Conservation (phyloP, 345 rosid genomes). For the Arabis hirsuta region DNA sequence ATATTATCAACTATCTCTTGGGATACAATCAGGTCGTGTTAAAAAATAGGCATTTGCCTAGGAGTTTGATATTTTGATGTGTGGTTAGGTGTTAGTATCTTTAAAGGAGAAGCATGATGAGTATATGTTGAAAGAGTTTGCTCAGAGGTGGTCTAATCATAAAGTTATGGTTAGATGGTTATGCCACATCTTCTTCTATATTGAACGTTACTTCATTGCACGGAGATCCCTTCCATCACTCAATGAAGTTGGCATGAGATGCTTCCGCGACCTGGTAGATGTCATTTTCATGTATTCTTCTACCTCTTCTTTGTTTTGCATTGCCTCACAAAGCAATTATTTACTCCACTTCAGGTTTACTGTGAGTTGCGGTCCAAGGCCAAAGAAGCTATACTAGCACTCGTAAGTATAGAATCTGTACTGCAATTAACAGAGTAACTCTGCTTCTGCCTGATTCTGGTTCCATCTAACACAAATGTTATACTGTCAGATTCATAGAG, state of each 20-base stretch:
- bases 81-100: conserved; percentile 47
- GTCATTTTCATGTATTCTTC: neutral
- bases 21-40: too few relatives aligned
- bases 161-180: conserved; percentile 75
- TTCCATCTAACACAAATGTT: conserved; percentile 2
- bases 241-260: conserved; percentile 59
- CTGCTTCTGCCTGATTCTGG: neutral
- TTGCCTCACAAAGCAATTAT: neutral
- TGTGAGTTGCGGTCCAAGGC: conserved; percentile 48
- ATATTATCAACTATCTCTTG: too few relatives aligned
- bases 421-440: too few relatives aligned
- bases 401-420: conserved; percentile 45
- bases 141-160: conserved; percentile 67
- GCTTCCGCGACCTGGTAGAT: conserved; percentile 53
- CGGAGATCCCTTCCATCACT: conserved; percentile 56
- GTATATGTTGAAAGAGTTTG: conserved; percentile 73
- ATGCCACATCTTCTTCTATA: conserved; percentile 64
- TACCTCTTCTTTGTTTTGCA: neutral
- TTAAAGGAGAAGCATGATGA: conserved; percentile 68
- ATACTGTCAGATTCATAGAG: conserved; percentile 49
- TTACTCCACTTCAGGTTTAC: conserved; percentile 51
- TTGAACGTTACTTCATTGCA: conserved; percentile 69
- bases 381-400: conserved; percentile 59
- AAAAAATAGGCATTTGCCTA: too few relatives aligned
- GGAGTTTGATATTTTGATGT: neutral